A percentile compares a stretch with the other conserved stretches of the same genome.
Conservation (phyloP, 495 filamentous ascomycete species). For the Penicillium odoratum region DNA sequence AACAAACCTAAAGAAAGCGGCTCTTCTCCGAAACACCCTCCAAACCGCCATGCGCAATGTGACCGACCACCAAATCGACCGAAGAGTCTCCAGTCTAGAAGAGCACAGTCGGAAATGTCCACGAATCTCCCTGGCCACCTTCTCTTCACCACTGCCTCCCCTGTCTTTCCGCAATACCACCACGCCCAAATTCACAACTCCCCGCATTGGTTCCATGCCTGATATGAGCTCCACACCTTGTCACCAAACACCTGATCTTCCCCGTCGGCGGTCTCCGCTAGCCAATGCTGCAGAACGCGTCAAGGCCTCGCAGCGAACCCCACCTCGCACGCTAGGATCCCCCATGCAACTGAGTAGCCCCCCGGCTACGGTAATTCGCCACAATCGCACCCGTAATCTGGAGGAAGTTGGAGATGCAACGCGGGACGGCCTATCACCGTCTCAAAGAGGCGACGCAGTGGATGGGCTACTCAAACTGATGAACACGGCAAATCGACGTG, state of each 20-base stretch:
- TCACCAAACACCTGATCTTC: slow-evolving; percentile 28
- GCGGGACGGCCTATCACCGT: slow-evolving; percentile 22
- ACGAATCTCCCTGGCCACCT: slow-evolving; percentile 30
- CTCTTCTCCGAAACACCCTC: slow-evolving; percentile 42
- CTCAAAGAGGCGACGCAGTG: slow-evolving; percentile 43
- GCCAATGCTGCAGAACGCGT: slow-evolving; percentile 19
- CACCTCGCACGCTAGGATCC: slow-evolving; percentile 23
- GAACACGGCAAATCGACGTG: slow-evolving; percentile 31
- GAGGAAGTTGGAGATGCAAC: slow-evolving; percentile 15
- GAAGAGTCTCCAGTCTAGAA: slow-evolving; percentile 46
- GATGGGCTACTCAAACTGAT: slow-evolving; percentile 45
- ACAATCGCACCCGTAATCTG: slow-evolving; percentile 11
- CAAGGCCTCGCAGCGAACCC: slow-evolving; percentile 29
- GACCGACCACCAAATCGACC: slow-evolving; percentile 43
- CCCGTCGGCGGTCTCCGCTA: slow-evolving; percentile 9
- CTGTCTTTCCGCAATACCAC: slow-evolving; percentile 19
- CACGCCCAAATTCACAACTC: slow-evolving; percentile 27
- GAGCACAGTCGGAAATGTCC: slow-evolving; percentile 45
- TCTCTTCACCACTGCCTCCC: slow-evolving; percentile 15
- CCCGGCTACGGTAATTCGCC: slow-evolving; percentile 30
- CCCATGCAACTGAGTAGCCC: slow-evolving; percentile 45
- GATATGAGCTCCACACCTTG: slow-evolving; percentile 23
- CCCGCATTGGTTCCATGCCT: slow-evolving; percentile 22
- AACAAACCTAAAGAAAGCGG: slow-evolving; percentile 40
- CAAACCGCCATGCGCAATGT: slow-evolving; percentile 49